Percentiles rank a stretch among this genome's conserved stretches.
Evolutionary conservation across 73 alveolate species (phyloP).

Genomic region (Uronychia setigera): DNA sequence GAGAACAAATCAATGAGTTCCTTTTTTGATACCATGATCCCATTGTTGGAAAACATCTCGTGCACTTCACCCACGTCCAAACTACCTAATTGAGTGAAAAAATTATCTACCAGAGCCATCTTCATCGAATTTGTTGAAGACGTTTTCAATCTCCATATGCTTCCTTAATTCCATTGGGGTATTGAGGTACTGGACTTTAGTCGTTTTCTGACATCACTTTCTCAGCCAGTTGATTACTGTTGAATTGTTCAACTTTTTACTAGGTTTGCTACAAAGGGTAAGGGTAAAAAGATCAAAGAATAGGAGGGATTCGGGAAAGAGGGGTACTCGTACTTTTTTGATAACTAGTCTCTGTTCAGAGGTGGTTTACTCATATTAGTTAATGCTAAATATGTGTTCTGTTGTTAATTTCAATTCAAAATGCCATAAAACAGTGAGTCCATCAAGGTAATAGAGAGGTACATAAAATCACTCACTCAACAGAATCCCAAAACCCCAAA

Average conservation of each 20-base stretch:
- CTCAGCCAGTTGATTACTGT: conserved; percentile 52
- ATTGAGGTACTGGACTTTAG: conserved; percentile 42
- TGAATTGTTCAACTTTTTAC: neutral
- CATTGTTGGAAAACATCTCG: conserved; percentile 5
- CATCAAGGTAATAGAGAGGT: too few relatives aligned
- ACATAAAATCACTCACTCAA: too few relatives aligned
- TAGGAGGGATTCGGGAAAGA: too few relatives aligned
- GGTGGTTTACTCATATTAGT: too few relatives aligned
- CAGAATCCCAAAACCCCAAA: too few relatives aligned
- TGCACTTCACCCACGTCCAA: neutral
- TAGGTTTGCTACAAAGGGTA: too few relatives aligned
- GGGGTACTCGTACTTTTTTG: too few relatives aligned
- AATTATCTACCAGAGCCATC: conserved; percentile 21
- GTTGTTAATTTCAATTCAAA: too few relatives aligned
- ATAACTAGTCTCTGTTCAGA: too few relatives aligned
- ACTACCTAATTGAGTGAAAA: neutral
- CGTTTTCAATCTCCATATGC: conserved; percentile 38
- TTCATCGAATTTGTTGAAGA: conserved; percentile 53
- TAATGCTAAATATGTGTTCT: too few relatives aligned
- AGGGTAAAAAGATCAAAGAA: too few relatives aligned
- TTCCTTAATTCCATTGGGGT: conserved; percentile 45
- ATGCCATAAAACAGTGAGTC: too few relatives aligned
- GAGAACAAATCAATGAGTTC: conserved; percentile 2
- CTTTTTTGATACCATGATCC: neutral
- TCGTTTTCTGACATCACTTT: conserved; percentile 22